Percentiles rank a stretch among this genome's conserved stretches.
These are phyloP conservation scores for Calonectria hongkongensis DNA, from an alignment of 2,329 filamentous ascomycete genomes.

Conservation along the genomic window DNA sequence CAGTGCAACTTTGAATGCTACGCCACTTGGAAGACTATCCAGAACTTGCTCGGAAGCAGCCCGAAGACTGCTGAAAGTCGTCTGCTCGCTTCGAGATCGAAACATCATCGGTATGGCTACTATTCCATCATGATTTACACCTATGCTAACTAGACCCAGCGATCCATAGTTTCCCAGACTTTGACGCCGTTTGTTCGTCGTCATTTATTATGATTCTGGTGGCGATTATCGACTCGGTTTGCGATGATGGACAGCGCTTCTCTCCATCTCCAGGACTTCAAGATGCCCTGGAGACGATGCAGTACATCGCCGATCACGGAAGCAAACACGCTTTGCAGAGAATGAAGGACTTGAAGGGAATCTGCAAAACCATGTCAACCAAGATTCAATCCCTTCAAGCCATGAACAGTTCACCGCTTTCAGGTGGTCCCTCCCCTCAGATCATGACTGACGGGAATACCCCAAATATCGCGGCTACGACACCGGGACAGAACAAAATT, in stretches of 20 bases:
- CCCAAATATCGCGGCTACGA: conserved; percentile 17
- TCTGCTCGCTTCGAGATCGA: conserved; percentile 54
- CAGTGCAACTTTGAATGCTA: conserved; percentile 49
- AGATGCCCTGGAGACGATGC: conserved; percentile 55
- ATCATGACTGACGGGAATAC: conserved; percentile 29
- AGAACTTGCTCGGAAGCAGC: conserved; percentile 56
- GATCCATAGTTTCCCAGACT: conserved; percentile 54
- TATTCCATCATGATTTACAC: neutral
- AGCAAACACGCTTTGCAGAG: conserved; percentile 54
- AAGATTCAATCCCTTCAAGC: conserved; percentile 52
- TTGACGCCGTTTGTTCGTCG: conserved; percentile 54
- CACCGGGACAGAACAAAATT: conserved; percentile 36
- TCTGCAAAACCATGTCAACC: conserved; percentile 53
- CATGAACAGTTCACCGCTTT: conserved; percentile 51
- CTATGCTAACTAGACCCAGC: conserved; percentile 32
- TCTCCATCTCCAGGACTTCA: conserved; percentile 51
- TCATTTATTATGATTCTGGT: conserved; percentile 55
- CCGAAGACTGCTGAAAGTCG: conserved; percentile 53
- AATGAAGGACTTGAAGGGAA: conserved; percentile 49
- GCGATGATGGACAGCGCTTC: conserved; percentile 52
- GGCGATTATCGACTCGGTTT: conserved; percentile 52
- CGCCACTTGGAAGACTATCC: conserved; percentile 53
- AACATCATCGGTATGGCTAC: conserved; percentile 54
- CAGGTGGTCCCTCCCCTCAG: conserved; percentile 11
- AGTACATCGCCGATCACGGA: conserved; percentile 53